Evolutionary conservation across 1,284 basidiomycete genomes (phyloP).

Genomic region (Papiliotrema fonsecae): DNA sequence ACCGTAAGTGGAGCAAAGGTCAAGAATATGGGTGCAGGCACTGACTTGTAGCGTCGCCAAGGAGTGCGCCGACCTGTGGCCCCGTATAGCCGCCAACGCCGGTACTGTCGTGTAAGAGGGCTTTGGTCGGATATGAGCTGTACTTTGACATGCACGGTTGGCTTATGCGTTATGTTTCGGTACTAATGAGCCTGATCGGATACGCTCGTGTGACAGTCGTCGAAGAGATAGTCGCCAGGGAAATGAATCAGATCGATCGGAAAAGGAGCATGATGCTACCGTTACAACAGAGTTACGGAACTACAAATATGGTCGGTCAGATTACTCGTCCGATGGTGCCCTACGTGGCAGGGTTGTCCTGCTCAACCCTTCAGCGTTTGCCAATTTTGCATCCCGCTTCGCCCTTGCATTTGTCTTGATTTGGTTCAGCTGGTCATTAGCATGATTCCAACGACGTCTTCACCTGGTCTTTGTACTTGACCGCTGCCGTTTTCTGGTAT

Average conservation of each 20-base stretch:
- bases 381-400: slow-evolving; percentile 70
- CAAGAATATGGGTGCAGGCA: neutral
- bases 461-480: slow-evolving; percentile 63
- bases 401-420: slow-evolving; percentile 76
- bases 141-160: slow-evolving; percentile 5
- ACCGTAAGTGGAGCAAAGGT: slow-evolving; percentile 51
- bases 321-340: too few species aligned
- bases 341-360: too few species aligned
- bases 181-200: too few species aligned
- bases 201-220: too few species aligned
- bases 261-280: too few species aligned
- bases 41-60: slow-evolving; percentile 40
- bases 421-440: slow-evolving; percentile 64
- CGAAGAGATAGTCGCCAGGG: too few species aligned
- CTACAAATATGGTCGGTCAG: too few species aligned
- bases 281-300: too few species aligned
- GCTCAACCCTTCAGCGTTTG: neutral
- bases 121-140: neutral
- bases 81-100: slow-evolving; percentile 97
- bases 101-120: slow-evolving; percentile 80
- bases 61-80: slow-evolving; percentile 87
- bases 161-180: neutral
- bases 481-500: slow-evolving; percentile 69
- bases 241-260: too few species aligned
- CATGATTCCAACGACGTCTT: slow-evolving; percentile 3